Percentiles rank a stretch among this genome's conserved stretches.
These are phyloP conservation scores for Aquilaria agallochum DNA, from an alignment of 441 rosid species.

Conservation along the genomic window DNA sequence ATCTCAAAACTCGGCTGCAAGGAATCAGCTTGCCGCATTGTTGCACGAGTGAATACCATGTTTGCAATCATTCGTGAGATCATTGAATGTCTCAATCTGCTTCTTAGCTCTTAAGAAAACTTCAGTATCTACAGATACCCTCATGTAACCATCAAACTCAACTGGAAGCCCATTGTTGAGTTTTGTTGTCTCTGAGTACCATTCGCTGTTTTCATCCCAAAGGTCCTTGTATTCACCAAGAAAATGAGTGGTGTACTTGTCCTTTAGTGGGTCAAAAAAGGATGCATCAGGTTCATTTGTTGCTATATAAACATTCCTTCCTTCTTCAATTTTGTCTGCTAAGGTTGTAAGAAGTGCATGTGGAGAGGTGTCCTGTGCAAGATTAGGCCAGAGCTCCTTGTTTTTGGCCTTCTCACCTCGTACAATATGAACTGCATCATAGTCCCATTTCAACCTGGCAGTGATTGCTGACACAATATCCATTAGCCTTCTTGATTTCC, in stretches of 20 bases:
- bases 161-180: slow-evolving; percentile 50
- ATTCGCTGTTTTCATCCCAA: slow-evolving; percentile 55
- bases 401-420: slow-evolving; percentile 54
- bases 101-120: slow-evolving; percentile 60
- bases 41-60: slow-evolving; percentile 49
- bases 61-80: slow-evolving; percentile 55
- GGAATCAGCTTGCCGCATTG: slow-evolving; percentile 35
- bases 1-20: not conserved
- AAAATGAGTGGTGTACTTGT: slow-evolving; percentile 49
- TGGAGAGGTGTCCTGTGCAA: slow-evolving; percentile 46
- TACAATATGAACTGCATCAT: slow-evolving; percentile 47
- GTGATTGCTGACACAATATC: slow-evolving; percentile 48
- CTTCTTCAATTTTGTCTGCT: slow-evolving; percentile 43
- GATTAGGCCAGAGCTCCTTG: slow-evolving; percentile 57
- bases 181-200: slow-evolving; percentile 48
- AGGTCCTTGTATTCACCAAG: slow-evolving; percentile 48
- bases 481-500: slow-evolving; percentile 63
- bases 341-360: slow-evolving; percentile 36
- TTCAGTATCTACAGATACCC: slow-evolving; percentile 49
- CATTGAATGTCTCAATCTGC: slow-evolving; percentile 61
- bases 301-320: slow-evolving; percentile 49
- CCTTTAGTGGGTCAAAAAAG: slow-evolving; percentile 46
- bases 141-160: slow-evolving; percentile 63
- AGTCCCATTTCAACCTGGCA: slow-evolving; percentile 57
- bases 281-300: slow-evolving; percentile 51